These are phyloP conservation scores for Schizopora paradoxa DNA, from an alignment of 1,284 basidiomycete species.

Conservation along the genomic window DNA sequence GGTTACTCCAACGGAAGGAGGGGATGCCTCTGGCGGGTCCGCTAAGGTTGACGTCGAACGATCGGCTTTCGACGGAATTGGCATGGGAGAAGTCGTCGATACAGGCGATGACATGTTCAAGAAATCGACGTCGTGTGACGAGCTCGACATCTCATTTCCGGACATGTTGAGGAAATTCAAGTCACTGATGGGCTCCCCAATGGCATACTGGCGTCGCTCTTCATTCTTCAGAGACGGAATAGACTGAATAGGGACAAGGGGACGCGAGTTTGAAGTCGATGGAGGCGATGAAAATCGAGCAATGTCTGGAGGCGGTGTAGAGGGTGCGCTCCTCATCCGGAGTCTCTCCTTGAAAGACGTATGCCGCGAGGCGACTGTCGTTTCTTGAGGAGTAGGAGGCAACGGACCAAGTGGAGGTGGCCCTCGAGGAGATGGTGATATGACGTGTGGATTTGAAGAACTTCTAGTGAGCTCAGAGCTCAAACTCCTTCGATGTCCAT, in stretches of 20 bases:
- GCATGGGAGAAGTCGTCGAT: constrained; percentile 26
- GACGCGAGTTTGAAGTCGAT: constrained; percentile 14
- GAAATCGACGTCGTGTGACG: constrained; percentile 55
- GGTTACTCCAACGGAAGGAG: constrained; percentile 38
- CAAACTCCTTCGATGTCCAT: constrained; percentile 34
- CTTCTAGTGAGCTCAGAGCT: constrained; percentile 23
- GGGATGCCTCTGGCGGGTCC: constrained; percentile 31
- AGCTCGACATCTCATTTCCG: no score
- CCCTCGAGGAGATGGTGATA: constrained; percentile 39
- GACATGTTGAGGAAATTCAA: constrained; percentile 16
- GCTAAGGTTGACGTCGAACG: constrained; percentile 25
- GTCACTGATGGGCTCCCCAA: constrained; percentile 54
- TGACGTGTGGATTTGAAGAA: constrained; percentile 31
- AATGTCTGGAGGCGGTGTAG: constrained; percentile 27
- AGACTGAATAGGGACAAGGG: constrained; percentile 16
- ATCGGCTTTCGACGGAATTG: constrained; percentile 15
- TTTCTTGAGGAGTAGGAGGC: constrained; percentile 26
- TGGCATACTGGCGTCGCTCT: constrained; percentile 26
- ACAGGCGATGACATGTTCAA: constrained; percentile 45
- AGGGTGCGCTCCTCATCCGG: constrained; percentile 56
- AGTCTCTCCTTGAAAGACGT: constrained; percentile 53
- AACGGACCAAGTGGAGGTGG: constrained; percentile 41
- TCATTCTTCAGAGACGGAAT: constrained; percentile 13
- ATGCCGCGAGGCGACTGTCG: constrained; percentile 28
- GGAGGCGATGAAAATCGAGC: constrained; percentile 14